A percentile compares a stretch with the other conserved stretches of the same genome.
These are phyloP conservation scores for Massariosphaeria phaeospora DNA, from an alignment of 495 filamentous ascomycete species.

Conservation along the genomic window DNA sequence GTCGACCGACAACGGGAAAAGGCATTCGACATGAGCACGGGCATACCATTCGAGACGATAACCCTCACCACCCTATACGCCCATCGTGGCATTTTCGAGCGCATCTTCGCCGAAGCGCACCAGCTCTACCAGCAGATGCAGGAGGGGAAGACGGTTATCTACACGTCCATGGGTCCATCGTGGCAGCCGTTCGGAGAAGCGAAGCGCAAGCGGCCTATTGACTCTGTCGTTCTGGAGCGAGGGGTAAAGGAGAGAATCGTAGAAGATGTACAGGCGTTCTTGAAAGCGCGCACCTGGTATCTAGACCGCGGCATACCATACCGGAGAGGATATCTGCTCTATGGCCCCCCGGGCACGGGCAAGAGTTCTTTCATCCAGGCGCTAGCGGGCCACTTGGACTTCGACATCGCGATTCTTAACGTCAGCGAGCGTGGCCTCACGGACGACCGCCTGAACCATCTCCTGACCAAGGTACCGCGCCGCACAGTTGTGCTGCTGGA, in stretches of 20 bases:
- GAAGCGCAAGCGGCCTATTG: slow-evolving; percentile 76
- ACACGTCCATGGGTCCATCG: slow-evolving; percentile 70
- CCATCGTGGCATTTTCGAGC: slow-evolving; percentile 77
- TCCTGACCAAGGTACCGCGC: slow-evolving; percentile 81
- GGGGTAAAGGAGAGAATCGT: slow-evolving; percentile 85
- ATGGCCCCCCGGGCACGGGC: slow-evolving; percentile 89
- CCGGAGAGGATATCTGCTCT: slow-evolving; percentile 84
- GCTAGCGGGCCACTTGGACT: slow-evolving; percentile 84
- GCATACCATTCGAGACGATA: slow-evolving; percentile 86
- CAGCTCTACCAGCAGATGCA: slow-evolving; percentile 65
- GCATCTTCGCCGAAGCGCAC: slow-evolving; percentile 81
- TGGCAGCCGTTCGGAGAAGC: slow-evolving; percentile 88
- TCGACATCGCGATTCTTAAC: slow-evolving; percentile 90
- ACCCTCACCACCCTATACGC: slow-evolving; percentile 87
- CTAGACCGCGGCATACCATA: slow-evolving; percentile 93
- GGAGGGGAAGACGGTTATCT: slow-evolving; percentile 93
- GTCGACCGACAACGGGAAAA: slow-evolving; percentile 80
- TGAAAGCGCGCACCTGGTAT: slow-evolving; percentile 78
- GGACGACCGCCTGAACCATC: slow-evolving; percentile 82
- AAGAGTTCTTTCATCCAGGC: slow-evolving; percentile 98
- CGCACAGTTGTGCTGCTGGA: slow-evolving; percentile 84
- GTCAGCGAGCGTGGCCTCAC: slow-evolving; percentile 89
- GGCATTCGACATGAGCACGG: slow-evolving; percentile 64
- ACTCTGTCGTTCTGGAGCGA: slow-evolving; percentile 80
- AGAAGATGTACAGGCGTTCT: slow-evolving; percentile 77